A percentile compares a stretch with the other conserved stretches of the same genome.
These are phyloP conservation scores for Cicer pinnatifidum DNA, from an alignment of 306 rosid genomes.

Conservation along the genomic window DNA sequence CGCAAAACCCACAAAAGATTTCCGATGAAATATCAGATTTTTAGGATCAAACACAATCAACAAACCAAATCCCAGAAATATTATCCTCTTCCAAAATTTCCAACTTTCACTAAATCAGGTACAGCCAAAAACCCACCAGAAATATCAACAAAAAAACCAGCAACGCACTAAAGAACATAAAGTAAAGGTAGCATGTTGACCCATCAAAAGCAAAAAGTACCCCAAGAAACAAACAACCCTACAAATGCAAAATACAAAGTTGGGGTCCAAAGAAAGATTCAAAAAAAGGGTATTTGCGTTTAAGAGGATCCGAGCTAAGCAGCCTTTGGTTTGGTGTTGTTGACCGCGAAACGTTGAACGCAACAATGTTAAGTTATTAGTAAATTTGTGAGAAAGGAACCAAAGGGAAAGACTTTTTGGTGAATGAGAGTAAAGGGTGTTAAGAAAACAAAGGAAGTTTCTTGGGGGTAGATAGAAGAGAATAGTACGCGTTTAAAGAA, in stretches of 20 bases:
- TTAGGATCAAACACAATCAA: slow-evolving; percentile 33
- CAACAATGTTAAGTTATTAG: neutral
- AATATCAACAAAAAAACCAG: neutral
- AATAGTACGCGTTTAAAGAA: slow-evolving; percentile 41
- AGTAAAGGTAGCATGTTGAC: slow-evolving; percentile 5
- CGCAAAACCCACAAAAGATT: slow-evolving; percentile 48
- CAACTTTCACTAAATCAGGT: slow-evolving; percentile 42
- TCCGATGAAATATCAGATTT: slow-evolving; percentile 41
- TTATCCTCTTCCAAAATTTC: slow-evolving; percentile 34
- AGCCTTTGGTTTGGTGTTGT: slow-evolving; percentile 42
- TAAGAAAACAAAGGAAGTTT: slow-evolving; percentile 31
- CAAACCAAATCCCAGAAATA: slow-evolving; percentile 8
- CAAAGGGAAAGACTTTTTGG: slow-evolving; percentile 28
- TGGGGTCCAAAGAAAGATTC: slow-evolving; percentile 41
- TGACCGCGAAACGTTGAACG: slow-evolving; percentile 50
- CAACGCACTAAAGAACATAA: slow-evolving; percentile 14
- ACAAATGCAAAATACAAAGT: slow-evolving; percentile 34
- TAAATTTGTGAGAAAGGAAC: slow-evolving; percentile 1
- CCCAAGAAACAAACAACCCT: slow-evolving; percentile 22
- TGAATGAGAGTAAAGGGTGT: neutral
- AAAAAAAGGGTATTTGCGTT: slow-evolving; percentile 36
- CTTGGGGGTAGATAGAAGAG: slow-evolving; percentile 40
- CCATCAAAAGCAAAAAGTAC: slow-evolving; percentile 35
- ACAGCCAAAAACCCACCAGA: slow-evolving; percentile 42
- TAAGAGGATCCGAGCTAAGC: slow-evolving; percentile 63